Evolutionary conservation across 305 asterid species (phyloP).

Genomic region (Fraxinus platypoda): DNA sequence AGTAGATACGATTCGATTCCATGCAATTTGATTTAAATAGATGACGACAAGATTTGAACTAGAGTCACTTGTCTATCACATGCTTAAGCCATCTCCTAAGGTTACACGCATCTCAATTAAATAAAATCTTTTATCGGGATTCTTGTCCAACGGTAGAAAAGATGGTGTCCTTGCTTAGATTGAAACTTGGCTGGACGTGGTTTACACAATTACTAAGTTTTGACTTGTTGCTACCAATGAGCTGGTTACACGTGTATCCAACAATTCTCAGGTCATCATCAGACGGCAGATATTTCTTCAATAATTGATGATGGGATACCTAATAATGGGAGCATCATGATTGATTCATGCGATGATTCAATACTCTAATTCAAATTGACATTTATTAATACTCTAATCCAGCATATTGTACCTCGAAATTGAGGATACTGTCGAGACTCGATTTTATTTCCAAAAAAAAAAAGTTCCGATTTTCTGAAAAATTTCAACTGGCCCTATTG

Average conservation of each 20-base stretch:
- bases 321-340: background rate
- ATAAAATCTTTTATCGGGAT: background rate
- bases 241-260: background rate
- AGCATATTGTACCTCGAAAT: background rate
- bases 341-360: background rate
- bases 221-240: background rate
- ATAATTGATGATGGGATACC: background rate
- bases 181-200: background rate
- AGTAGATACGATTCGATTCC: background rate
- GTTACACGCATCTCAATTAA: background rate
- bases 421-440: background rate
- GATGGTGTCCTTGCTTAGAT: background rate
- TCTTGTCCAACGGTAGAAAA: background rate
- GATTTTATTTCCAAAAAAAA: background rate
- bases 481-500: background rate
- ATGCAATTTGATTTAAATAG: background rate
- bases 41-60: background rate
- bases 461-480: background rate
- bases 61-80: background rate
- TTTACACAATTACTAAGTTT: background rate
- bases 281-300: conserved; percentile 12
- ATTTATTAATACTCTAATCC: background rate
- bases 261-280: background rate
- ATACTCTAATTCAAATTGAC: conserved; percentile 12
- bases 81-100: background rate